Evolutionary conservation across 2,329 filamentous ascomycete species (phyloP), one percentile per base, ranked within the genome.

Genomic region (Achaetomium macrosporum): DNA sequence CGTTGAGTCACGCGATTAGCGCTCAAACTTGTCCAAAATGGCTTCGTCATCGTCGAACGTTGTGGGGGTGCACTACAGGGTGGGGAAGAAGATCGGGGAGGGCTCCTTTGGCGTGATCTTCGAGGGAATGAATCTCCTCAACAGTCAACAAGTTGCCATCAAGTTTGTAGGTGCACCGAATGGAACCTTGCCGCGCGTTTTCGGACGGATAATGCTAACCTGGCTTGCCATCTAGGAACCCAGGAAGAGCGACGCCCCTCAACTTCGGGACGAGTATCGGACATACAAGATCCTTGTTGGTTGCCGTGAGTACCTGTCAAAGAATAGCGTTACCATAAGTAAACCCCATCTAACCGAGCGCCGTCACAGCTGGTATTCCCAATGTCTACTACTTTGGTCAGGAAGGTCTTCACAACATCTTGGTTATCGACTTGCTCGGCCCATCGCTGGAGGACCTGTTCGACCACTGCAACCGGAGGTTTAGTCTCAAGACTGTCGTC

Each of bases 301-400:
- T 69, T 99, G 93, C 78, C 92, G 93, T 99, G 77, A 87, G 93
- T 87, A 6, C n/a, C 5, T 20, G 12, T 12, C 1, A 10, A 13
- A 4, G 10, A 2, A 11, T n/a, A 13, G n/a, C 11, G 19, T 31
- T 2, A 12, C 15, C 3, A 8, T 35, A 25, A 19, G 8, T n/a
- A 25, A 15, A 29, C 35, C n/a, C n/a, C n/a, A 51, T n/a, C 59
- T 62, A 53, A 63, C 57, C 13, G 7, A 4, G 47, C 36, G 17
- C 41, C 17, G 3, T 19, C 29, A 29, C 69, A 97, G 92, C 92
- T 66, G 93, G 93, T 66, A 97, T 99, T 63, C 93, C 93, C 66
- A 97, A 97, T 81, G 93, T 99, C 66, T 97, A 97, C 76, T 99
- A 97, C 75, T 99, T 97, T 64, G 93, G 93, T 58, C 93, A 99